These are phyloP conservation scores for Heracleum sosnowskyi DNA, from an alignment of 129 eudicot genomes.

Conservation along the genomic window DNA sequence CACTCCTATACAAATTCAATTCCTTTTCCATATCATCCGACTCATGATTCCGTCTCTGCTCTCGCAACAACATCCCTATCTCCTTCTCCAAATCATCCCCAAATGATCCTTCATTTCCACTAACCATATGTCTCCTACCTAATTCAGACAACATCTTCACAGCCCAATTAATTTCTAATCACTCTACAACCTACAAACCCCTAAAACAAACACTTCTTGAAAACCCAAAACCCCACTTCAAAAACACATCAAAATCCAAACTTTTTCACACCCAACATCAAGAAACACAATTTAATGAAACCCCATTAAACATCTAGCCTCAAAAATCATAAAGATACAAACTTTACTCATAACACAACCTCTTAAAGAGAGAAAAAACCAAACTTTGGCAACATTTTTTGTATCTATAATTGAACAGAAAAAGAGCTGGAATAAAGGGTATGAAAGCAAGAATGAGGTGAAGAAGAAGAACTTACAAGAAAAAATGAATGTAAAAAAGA, in stretches of 20 bases:
- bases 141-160: conserved; percentile 65
- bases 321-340: conserved; percentile 11
- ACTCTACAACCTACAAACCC: background rate
- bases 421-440: background rate
- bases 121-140: conserved; percentile 53
- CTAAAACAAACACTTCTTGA: conserved; percentile 8
- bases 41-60: conserved; percentile 49
- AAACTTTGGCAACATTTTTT: background rate
- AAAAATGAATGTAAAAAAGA: conserved; percentile 3
- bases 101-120: conserved; percentile 58
- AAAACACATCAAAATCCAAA: conserved; percentile 16
- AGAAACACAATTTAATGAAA: conserved; percentile 1
- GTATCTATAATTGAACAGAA: background rate
- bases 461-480: conserved; percentile 21
- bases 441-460: conserved; percentile 19
- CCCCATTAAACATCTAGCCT: conserved; percentile 15
- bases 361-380: background rate
- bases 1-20: conserved; percentile 72
- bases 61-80: conserved; percentile 62
- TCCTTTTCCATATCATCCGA: conserved; percentile 66
- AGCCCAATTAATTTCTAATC: background rate
- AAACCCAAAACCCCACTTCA: background rate
- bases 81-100: conserved; percentile 80
- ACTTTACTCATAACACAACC: background rate
- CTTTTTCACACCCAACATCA: conserved; percentile 23